Percentiles rank a stretch among this genome's conserved stretches.
phyloP scores from a whole-genome alignment of 306 rosid species.

The Cucurbita ficifolia region DNA sequence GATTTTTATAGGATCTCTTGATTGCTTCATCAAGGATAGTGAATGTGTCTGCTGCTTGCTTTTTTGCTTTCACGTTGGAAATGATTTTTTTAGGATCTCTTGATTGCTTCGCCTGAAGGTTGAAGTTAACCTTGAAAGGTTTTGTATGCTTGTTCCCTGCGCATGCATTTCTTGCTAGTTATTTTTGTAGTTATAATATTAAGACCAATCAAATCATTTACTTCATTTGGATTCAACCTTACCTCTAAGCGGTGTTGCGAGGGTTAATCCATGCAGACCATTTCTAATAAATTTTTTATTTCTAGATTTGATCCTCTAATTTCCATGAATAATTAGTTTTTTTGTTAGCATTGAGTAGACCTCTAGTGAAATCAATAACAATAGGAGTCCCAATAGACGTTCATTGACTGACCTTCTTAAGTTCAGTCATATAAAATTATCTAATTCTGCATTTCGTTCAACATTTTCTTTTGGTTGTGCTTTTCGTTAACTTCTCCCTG shows the following conservation, averaged over 20 bases:
- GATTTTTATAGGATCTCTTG: not conserved
- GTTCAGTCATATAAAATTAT: not conserved
- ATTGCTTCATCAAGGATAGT: not conserved
- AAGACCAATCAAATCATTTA: not conserved
- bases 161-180: not conserved
- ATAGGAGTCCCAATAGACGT: not conserved
- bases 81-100: not conserved
- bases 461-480: not conserved
- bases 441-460: not conserved
- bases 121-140: not conserved
- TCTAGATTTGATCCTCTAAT: not conserved
- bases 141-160: not conserved
- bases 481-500: not conserved
- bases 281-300: not conserved
- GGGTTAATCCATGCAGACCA: not conserved
- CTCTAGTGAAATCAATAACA: not conserved
- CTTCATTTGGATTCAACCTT: not conserved
- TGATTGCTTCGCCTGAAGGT: not conserved
- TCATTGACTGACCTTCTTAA: constrained; percentile 6
- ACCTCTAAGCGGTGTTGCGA: not conserved
- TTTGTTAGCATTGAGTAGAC: constrained; percentile 1
- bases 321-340: not conserved
- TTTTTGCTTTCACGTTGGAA: not conserved
- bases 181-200: not conserved
- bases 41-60: not conserved